Conservation (phyloP, 768 basidiomycete species). For the Termitomyces sp. region DNA sequence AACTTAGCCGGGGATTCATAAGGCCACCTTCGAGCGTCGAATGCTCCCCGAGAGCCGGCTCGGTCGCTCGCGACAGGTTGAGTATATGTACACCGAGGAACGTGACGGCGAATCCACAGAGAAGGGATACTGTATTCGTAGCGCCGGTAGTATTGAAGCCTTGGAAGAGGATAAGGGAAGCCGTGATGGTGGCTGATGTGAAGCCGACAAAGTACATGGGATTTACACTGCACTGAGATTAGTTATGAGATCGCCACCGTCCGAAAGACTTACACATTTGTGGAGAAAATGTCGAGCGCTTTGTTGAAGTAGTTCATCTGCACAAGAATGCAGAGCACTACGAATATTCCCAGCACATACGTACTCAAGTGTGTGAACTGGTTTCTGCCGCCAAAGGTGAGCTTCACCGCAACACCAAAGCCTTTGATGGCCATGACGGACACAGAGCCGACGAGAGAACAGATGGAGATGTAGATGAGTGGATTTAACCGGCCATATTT, state of each 20-base stretch:
- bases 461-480: slow-evolving; percentile 91
- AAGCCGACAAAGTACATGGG: slow-evolving; percentile 98
- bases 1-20: slow-evolving; percentile 73
- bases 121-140: slow-evolving; percentile 78
- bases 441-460: slow-evolving; percentile 91
- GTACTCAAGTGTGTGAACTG: slow-evolving; percentile 94
- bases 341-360: slow-evolving; percentile 89
- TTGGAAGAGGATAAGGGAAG: slow-evolving; percentile 94
- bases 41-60: slow-evolving; percentile 33
- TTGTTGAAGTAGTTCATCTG: slow-evolving; percentile 99
- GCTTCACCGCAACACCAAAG: slow-evolving; percentile 93
- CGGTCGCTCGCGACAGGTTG: slow-evolving; percentile 65
- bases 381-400: slow-evolving; percentile 89
- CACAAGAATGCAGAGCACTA: slow-evolving; percentile 78
- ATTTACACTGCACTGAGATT: slow-evolving; percentile 61
- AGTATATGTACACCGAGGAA: slow-evolving; percentile 97
- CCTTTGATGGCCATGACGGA: slow-evolving; percentile 99
- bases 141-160: slow-evolving; percentile 89
- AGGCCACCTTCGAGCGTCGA: slow-evolving; percentile 59
- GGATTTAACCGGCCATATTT: slow-evolving; percentile 85
- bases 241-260: neutral
- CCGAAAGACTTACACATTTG: slow-evolving; percentile 74
- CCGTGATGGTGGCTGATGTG: slow-evolving; percentile 87
- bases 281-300: slow-evolving; percentile 93
- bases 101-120: slow-evolving; percentile 87